Evolutionary conservation across 257 asterid species (phyloP).

Genomic region (Coffea canephora): DNA sequence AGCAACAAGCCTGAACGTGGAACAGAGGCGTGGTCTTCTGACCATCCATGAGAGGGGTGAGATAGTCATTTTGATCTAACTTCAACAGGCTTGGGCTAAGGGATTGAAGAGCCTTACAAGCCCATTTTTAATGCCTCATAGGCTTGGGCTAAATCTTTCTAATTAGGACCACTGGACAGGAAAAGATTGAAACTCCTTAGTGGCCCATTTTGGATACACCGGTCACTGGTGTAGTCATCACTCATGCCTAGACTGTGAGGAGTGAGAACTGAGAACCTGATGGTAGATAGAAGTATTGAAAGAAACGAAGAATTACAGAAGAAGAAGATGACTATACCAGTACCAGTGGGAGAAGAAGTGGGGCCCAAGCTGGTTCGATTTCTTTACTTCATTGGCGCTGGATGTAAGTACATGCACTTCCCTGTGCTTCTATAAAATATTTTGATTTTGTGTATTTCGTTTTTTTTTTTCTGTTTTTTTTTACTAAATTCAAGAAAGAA

Average conservation of each 20-base stretch:
- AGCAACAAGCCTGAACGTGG: no score
- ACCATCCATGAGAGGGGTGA: no score
- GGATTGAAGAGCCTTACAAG: no score
- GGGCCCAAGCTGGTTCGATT: conserved; percentile 49
- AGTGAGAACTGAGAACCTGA: neutral
- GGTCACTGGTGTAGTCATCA: neutral
- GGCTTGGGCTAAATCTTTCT: neutral
- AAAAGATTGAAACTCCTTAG: neutral
- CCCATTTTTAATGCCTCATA: neutral
- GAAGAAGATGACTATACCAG: conserved; percentile 27
- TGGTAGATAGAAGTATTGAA: neutral
- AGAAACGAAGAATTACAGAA: neutral
- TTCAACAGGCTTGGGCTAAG: no score
- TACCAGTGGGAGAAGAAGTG: conserved; percentile 51
- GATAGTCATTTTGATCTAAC: no score
- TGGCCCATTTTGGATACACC: neutral
- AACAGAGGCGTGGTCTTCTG: no score
- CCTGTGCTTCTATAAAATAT: neutral
- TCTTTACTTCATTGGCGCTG: conserved; percentile 61
- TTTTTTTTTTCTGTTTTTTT: neutral
- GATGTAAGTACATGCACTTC: conserved; percentile 29
- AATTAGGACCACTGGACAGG: neutral
- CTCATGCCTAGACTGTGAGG: neutral
- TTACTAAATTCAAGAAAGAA: neutral
- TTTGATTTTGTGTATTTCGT: neutral